phyloP scores from a whole-genome alignment of 306 rosid species.

The Aeschynomene evenia region DNA sequence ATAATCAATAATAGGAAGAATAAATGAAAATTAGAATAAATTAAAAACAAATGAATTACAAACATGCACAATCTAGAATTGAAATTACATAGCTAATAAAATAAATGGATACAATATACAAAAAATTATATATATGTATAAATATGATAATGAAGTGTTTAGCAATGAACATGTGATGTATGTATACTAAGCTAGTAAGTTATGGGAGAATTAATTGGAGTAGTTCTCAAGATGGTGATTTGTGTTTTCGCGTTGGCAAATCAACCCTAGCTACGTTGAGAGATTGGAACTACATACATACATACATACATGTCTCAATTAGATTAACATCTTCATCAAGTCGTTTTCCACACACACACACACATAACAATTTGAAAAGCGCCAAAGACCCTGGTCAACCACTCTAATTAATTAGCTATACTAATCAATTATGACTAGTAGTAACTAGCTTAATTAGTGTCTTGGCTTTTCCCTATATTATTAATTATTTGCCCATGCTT shows the following conservation, averaged over 20 bases:
- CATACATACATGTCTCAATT: not conserved
- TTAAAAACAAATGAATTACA: too few species aligned
- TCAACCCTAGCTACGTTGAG: not conserved
- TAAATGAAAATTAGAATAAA: not conserved
- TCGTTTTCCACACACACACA: not conserved
- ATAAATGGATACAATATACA: too few species aligned
- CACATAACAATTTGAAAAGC: too few species aligned
- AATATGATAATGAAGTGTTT: not conserved
- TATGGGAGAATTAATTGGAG: too few species aligned
- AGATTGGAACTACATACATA: too few species aligned
- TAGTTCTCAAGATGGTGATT: not conserved
- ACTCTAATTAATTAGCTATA: not conserved
- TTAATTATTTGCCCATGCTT: too few species aligned
- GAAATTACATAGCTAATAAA: too few species aligned
- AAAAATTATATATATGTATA: too few species aligned
- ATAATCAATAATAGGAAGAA: not conserved
- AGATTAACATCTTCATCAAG: not conserved
- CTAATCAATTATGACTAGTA: not conserved
- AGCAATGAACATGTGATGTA: not conserved
- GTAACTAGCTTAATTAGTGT: too few species aligned
- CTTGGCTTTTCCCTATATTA: too few species aligned
- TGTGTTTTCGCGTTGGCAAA: not conserved
- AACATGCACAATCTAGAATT: not conserved
- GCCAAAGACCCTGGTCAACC: constrained; percentile 8
- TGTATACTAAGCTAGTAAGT: too few species aligned